phyloP scores from a whole-genome alignment of 2,329 filamentous ascomycete genomes.

The Talaromyces sp. region DNA sequence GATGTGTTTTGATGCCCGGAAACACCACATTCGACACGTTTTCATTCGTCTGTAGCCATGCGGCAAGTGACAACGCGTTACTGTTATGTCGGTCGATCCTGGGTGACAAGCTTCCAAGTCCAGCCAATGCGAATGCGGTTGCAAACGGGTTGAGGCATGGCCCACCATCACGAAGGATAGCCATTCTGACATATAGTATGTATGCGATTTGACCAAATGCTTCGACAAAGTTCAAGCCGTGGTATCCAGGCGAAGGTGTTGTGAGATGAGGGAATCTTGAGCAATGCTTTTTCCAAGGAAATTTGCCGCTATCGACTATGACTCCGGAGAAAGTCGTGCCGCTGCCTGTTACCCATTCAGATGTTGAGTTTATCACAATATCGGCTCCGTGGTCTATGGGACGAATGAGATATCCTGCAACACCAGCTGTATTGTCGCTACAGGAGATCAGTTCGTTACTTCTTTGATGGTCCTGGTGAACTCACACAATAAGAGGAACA shows the following conservation, averaged over 20 bases:
- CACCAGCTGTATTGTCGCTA: constrained; percentile 79
- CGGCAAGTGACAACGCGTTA: constrained; percentile 68
- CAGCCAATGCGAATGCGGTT: constrained; percentile 69
- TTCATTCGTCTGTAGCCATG: constrained; percentile 68
- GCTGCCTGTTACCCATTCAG: constrained; percentile 91
- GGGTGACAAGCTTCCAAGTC: constrained; percentile 73
- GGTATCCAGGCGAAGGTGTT: constrained; percentile 76
- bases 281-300: constrained; percentile 66
- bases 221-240: constrained; percentile 82
- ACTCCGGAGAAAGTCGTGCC: constrained; percentile 81
- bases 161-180: constrained; percentile 73
- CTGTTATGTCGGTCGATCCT: constrained; percentile 71
- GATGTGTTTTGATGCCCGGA: constrained; percentile 49
- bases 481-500: constrained; percentile 57
- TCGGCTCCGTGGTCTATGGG: constrained; percentile 84
- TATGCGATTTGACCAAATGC: constrained; percentile 73
- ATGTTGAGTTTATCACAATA: constrained; percentile 83
- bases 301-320: constrained; percentile 77
- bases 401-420: constrained; percentile 75
- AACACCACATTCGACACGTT: constrained; percentile 81
- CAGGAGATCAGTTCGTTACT: background rate
- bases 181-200: constrained; percentile 70
- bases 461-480: background rate
- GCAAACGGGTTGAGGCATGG: constrained; percentile 74
- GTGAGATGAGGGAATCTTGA: constrained; percentile 76